Conservation (phyloP, 1,284 basidiomycete species). For the Anthracocystis panici-leucophaei region DNA sequence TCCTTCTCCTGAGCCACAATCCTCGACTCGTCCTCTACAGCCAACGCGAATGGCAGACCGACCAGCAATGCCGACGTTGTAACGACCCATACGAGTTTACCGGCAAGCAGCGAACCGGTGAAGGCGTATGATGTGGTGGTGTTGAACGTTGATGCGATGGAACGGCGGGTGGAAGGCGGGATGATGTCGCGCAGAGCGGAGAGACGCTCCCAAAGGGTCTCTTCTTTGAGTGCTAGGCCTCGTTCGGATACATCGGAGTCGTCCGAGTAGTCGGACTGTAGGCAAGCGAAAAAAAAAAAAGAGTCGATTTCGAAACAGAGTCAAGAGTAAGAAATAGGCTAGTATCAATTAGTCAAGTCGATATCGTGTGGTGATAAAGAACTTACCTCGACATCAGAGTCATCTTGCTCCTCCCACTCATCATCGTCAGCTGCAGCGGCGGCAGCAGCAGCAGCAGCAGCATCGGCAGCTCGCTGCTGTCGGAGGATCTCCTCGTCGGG, state of each 20-base stretch:
- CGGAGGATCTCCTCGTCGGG: constrained; percentile 55
- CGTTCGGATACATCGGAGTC: constrained; percentile 63
- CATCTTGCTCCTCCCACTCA: constrained; percentile 46
- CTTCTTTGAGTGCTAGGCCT: constrained; percentile 69
- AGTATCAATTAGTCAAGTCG: not conserved
- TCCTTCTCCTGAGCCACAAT: constrained; percentile 95
- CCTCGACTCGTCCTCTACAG: constrained; percentile 94
- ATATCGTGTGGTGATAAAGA: not conserved
- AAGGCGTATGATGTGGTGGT: constrained; percentile 75
- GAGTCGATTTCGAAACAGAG: not conserved
- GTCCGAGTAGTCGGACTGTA: constrained; percentile 56
- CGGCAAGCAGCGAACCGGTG: constrained; percentile 78
- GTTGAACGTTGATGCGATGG: constrained; percentile 76
- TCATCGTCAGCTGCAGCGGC: constrained; percentile 42
- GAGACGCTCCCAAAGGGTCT: constrained; percentile 89
- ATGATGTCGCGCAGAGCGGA: constrained; percentile 94
- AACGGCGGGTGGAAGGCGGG: constrained; percentile 85
- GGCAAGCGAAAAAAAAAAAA: not conserved
- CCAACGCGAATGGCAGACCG: constrained; percentile 90
- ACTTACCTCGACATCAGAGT: constrained; percentile 49
- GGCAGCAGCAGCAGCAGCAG: constrained; percentile 35
- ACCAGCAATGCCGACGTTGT: constrained; percentile 93
- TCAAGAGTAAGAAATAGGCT: not conserved
- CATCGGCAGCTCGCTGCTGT: constrained; percentile 37
- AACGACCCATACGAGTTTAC: constrained; percentile 92